These are phyloP conservation scores for Vigna angularis DNA, from an alignment of 306 rosid species.

Conservation along the genomic window DNA sequence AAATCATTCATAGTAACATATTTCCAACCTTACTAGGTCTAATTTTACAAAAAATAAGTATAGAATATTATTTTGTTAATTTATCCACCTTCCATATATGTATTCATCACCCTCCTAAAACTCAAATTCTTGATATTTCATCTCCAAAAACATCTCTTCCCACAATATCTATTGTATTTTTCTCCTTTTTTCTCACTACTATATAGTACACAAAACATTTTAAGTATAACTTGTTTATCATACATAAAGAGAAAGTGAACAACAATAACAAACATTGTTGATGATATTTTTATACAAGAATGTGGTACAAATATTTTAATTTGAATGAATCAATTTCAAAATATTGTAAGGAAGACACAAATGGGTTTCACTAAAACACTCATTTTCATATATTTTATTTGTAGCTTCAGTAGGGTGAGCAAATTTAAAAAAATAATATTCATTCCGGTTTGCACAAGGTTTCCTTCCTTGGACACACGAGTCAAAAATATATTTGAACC, in stretches of 20 bases:
- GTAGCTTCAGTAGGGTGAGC: background rate
- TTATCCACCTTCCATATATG: too few species aligned
- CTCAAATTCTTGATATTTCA: too few species aligned
- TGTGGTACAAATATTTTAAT: background rate
- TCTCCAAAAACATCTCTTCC: too few species aligned
- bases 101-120: too few species aligned
- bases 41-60: too few species aligned
- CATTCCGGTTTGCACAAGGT: background rate
- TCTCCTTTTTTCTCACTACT: too few species aligned
- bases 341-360: conserved; percentile 7
- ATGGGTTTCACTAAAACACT: background rate
- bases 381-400: background rate
- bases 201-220: too few species aligned
- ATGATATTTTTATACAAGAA: background rate
- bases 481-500: background rate
- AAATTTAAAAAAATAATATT: background rate
- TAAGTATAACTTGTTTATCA: too few species aligned
- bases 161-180: too few species aligned
- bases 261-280: background rate
- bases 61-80: too few species aligned
- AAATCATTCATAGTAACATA: too few species aligned
- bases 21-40: too few species aligned
- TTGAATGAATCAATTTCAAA: background rate
- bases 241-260: background rate
- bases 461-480: background rate